phyloP scores from a whole-genome alignment of 805 yeast species.

The Sugiyamaella americana region DNA sequence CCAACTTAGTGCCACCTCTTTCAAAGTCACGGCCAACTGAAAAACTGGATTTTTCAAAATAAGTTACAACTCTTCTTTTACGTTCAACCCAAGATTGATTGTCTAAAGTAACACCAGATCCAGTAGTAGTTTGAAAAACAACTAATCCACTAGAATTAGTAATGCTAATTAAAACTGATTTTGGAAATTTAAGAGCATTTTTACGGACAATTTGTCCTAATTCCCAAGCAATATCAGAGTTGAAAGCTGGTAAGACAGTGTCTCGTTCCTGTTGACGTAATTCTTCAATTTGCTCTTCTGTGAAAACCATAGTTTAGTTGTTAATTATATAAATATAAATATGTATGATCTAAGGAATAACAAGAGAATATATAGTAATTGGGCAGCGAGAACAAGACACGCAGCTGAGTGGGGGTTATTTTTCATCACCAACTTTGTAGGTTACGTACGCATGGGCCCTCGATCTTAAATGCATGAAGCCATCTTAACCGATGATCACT shows the following conservation, averaged over 20 bases:
- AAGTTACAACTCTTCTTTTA: slow-evolving; percentile 25
- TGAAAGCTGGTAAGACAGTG: slow-evolving; percentile 25
- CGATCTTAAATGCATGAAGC: too few species aligned
- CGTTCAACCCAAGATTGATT: slow-evolving; percentile 28
- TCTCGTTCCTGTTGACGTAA: slow-evolving; percentile 26
- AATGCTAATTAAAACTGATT: slow-evolving; percentile 26
- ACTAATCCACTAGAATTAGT: slow-evolving; percentile 22
- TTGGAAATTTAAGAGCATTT: slow-evolving; percentile 50
- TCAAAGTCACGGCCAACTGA: slow-evolving; percentile 13
- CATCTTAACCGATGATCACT: too few species aligned
- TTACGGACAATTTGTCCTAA: slow-evolving; percentile 69
- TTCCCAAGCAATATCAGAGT: slow-evolving; percentile 63
- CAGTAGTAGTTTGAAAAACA: slow-evolving; percentile 25
- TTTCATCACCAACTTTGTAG: too few species aligned
- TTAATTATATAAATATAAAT: too few species aligned
- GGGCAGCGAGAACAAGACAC: too few species aligned
- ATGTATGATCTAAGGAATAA: too few species aligned
- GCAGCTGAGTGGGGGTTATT: too few species aligned
- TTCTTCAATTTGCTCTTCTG: slow-evolving; percentile 12
- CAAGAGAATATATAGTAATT: too few species aligned
- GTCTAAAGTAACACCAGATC: slow-evolving; percentile 29
- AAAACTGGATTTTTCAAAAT: slow-evolving; percentile 26
- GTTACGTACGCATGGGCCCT: too few species aligned
- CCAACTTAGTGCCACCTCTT: slow-evolving; percentile 16
- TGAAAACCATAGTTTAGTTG: not conserved